Conservation (phyloP, 176 grass and related monocot species). For the Dendrocalamus sinicus region DNA sequence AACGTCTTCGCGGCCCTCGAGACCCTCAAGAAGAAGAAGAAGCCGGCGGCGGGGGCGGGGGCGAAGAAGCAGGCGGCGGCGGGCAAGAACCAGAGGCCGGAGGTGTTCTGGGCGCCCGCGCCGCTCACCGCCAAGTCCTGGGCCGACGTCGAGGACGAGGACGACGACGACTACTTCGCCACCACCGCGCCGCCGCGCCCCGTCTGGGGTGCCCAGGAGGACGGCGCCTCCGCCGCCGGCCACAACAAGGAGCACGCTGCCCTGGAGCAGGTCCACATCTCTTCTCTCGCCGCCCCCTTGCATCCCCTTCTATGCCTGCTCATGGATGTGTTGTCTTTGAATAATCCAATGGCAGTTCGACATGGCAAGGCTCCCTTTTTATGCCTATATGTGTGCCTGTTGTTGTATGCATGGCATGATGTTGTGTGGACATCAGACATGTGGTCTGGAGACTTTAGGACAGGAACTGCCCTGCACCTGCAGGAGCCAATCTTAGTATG, state of each 20-base stretch:
- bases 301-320: constrained; percentile 4
- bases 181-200: constrained; percentile 82
- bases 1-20: constrained; percentile 97
- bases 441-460: not conserved
- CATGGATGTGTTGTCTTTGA: not conserved
- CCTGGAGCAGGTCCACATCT: constrained; percentile 56
- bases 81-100: constrained; percentile 57
- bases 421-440: not conserved
- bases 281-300: constrained; percentile 17
- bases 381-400: not conserved
- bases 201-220: constrained; percentile 41
- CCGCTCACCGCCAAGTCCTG: constrained; percentile 78
- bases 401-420: not conserved
- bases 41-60: constrained; percentile 28
- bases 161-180: constrained; percentile 92
- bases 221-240: not conserved
- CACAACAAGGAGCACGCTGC: constrained; percentile 43
- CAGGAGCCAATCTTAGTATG: not conserved
- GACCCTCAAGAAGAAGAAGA: constrained; percentile 99
- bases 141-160: constrained; percentile 95
- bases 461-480: not conserved
- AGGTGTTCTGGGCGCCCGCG: constrained; percentile 69
- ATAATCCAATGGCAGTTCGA: not conserved
- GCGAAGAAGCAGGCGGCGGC: constrained; percentile 43
- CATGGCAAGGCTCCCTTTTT: not conserved